Conservation (phyloP, 2,329 filamentous ascomycete species). For the Fonsecaea pedrosoi region DNA sequence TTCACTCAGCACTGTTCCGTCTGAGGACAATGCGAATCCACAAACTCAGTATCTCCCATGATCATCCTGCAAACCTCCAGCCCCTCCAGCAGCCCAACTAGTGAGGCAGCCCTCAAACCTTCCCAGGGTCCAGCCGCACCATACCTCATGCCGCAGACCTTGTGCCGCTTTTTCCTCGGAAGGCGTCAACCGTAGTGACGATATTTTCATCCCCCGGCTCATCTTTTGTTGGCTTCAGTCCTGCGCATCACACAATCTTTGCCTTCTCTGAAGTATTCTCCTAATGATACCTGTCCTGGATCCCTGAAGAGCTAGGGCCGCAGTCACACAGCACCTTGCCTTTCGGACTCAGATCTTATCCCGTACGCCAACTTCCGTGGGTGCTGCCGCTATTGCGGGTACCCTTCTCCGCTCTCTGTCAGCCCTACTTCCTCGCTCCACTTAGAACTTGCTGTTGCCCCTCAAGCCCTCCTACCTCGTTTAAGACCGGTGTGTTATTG, state of each 20-base stretch:
- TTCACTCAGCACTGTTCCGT: background rate
- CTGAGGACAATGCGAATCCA: background rate
- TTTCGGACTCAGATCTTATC: constrained; percentile 1
- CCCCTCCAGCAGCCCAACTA: constrained; percentile 2
- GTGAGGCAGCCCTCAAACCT: constrained; percentile 5
- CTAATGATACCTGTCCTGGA: background rate
- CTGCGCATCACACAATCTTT: background rate
- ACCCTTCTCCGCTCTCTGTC: constrained; percentile 4
- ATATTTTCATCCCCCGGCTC: background rate
- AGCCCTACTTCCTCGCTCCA: constrained; percentile 14
- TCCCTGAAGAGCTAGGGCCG: background rate
- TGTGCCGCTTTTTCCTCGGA: background rate
- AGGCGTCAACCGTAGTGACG: background rate
- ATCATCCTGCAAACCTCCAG: background rate
- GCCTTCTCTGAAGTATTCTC: background rate
- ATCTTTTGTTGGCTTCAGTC: background rate
- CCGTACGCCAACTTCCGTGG: background rate
- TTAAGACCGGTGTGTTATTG: background rate
- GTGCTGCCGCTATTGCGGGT: background rate
- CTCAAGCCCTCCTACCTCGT: too few species aligned
- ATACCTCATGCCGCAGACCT: background rate
- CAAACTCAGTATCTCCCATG: background rate
- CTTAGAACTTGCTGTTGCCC: background rate
- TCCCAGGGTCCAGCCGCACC: background rate
- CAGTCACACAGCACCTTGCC: background rate